Evolutionary conservation across 2,329 filamentous ascomycete species (phyloP), one percentile per base, ranked within the genome.

Genomic region (Pseudocercospora pini-densiflorae): DNA sequence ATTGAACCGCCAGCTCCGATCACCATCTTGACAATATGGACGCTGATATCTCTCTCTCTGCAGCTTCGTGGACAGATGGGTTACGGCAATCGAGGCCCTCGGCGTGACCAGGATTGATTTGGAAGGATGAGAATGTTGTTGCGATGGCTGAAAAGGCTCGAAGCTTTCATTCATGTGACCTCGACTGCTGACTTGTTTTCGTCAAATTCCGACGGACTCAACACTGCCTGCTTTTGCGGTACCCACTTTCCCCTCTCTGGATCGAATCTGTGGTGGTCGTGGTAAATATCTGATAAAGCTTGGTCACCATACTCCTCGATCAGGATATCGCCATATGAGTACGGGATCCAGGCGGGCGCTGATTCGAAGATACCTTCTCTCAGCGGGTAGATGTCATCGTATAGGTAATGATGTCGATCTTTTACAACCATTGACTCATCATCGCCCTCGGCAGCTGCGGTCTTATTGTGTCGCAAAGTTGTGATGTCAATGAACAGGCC

Each of bases 401-500:
- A 82, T 69, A 80, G 73, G 70, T 86, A 89, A 36, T 79, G 76
- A 71, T 89, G 87, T 8, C 77, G 79, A 74, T 88, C 87, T 73
- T 89, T 89, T 73, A 83, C 86, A 77, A 83, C 84, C 76, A 87
- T 78, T 7, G 78, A 79, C 5, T 80, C 82, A 0, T 83, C 84
- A 3, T 74, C 64, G 0, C 74, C 73, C 54, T 81, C 76, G 10
- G 40, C 27, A 53, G 29, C 6, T 77, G 78, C 0, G 7, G 77
- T 77, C 16, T 78, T 71, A 67, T 87, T 82, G 10, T 79, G 79
- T 59, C 86, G 80, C 5, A 89, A 78, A 5, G 85, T 84, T 0
- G 87, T 88, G 66, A 89, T 87, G 72, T 89, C 87, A 70, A 89
- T 88, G 71, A 87, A 89, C 0, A 89, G 75, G 0, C 87, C 87